A percentile compares a stretch with the other conserved stretches of the same genome.
Conservation (phyloP, 1,284 basidiomycete species). For the Ustilago sp. region DNA sequence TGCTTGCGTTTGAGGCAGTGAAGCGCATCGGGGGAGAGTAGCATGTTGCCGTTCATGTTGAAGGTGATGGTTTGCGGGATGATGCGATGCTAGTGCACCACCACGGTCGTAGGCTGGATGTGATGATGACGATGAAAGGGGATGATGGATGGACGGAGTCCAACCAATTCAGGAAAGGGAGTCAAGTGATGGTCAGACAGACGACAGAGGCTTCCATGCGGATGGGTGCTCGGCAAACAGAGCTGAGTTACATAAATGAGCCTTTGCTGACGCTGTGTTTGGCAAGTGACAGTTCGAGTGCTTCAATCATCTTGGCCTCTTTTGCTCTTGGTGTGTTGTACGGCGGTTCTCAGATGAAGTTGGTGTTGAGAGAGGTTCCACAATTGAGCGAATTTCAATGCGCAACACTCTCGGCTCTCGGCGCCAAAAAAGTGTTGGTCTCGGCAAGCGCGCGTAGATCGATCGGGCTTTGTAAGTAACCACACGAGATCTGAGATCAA, state of each 20-base stretch:
- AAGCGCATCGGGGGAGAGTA: conserved; percentile 53
- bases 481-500: not conserved
- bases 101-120: not conserved
- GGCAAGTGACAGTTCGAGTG: conserved; percentile 7
- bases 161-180: conserved; percentile 17
- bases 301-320: not conserved
- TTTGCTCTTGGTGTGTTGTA: not conserved
- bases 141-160: conserved; percentile 1
- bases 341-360: conserved; percentile 1
- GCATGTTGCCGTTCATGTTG: conserved; percentile 40
- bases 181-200: conserved; percentile 1
- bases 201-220: conserved; percentile 6
- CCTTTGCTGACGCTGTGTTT: conserved; percentile 8
- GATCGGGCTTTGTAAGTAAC: not conserved
- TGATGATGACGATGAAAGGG: not conserved
- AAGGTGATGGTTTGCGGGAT: not conserved
- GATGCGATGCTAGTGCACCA: conserved; percentile 12
- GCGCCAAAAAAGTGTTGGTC: conserved; percentile 7
- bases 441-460: conserved; percentile 6
- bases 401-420: too few species aligned
- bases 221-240: conserved; percentile 10
- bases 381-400: not conserved
- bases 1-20: conserved; percentile 60
- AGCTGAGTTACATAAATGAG: conserved; percentile 4
- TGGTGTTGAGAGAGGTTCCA: conserved; percentile 22